Conservation (phyloP, 768 basidiomycete species). For the Mrakia frigida region DNA sequence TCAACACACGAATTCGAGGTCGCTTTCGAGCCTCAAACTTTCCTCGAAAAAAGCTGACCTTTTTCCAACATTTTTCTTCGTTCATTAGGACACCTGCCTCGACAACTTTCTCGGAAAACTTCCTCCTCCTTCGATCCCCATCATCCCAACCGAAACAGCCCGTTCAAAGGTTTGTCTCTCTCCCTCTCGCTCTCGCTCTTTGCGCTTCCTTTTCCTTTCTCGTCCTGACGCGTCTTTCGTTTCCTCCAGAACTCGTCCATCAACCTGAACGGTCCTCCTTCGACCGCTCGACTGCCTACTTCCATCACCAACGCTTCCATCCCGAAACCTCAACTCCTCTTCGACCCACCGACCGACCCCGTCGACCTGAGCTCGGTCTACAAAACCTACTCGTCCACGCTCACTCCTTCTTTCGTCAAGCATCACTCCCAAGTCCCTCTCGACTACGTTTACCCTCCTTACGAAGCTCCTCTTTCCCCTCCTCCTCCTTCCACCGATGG, state of each 20-base stretch:
- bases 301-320: conserved; percentile 67
- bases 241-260: conserved; percentile 1
- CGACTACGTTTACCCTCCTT: conserved; percentile 49
- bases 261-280: neutral
- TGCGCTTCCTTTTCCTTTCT: neutral
- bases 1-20: too few relatives aligned
- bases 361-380: conserved; percentile 41
- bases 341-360: conserved; percentile 60
- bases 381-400: conserved; percentile 56
- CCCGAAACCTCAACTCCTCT: conserved; percentile 73
- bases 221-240: conserved; percentile 39
- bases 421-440: conserved; percentile 77
- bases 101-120: conserved; percentile 67
- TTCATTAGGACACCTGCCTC: conserved; percentile 67
- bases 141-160: conserved; percentile 30
- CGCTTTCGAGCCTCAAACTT: neutral
- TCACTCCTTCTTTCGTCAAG: conserved; percentile 62
- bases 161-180: conserved; percentile 41
- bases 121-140: conserved; percentile 29
- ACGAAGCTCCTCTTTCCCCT: conserved; percentile 8
- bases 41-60: conserved; percentile 11
- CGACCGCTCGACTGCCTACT: conserved; percentile 21
- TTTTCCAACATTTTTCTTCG: neutral
- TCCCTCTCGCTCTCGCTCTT: neutral
- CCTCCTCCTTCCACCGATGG: neutral